phyloP scores from a whole-genome alignment of 1,139 yeast genomes.

The Pichia sp. region DNA sequence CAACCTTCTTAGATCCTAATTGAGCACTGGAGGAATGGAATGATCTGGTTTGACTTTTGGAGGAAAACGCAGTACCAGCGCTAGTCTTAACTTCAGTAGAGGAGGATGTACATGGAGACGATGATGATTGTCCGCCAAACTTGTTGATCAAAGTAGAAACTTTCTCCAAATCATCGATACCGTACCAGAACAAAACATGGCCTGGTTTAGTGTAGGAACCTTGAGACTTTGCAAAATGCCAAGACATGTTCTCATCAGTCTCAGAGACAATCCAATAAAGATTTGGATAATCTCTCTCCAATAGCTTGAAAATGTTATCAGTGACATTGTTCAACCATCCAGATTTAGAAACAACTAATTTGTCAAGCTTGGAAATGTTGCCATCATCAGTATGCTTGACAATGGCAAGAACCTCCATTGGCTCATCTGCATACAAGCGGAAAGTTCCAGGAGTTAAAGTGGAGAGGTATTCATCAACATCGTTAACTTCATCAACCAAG shows the following conservation, averaged over 20 bases:
- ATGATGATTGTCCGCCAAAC: slow-evolving; percentile 34
- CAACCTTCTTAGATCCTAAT: slow-evolving; percentile 50
- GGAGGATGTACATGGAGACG: neutral
- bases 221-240: slow-evolving; percentile 90
- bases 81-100: slow-evolving; percentile 21
- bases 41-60: slow-evolving; percentile 26
- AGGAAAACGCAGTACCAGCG: slow-evolving; percentile 24
- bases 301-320: slow-evolving; percentile 83
- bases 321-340: slow-evolving; percentile 98
- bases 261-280: slow-evolving; percentile 89
- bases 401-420: slow-evolving; percentile 87
- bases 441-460: slow-evolving; percentile 54
- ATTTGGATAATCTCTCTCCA: slow-evolving; percentile 63
- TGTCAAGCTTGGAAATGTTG: slow-evolving; percentile 69
- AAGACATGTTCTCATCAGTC: slow-evolving; percentile 81
- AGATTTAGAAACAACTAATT: slow-evolving; percentile 77
- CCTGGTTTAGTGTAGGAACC: slow-evolving; percentile 93
- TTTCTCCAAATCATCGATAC: slow-evolving; percentile 57
- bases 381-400: slow-evolving; percentile 35
- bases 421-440: slow-evolving; percentile 91
- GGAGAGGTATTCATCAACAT: slow-evolving; percentile 77
- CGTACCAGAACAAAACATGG: slow-evolving; percentile 91
- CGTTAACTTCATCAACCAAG: slow-evolving; percentile 30
- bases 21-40: slow-evolving; percentile 27
- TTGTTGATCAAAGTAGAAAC: slow-evolving; percentile 60